Base-by-base conservation (phyloP, 306 rosid genomes). In the Trifolium pratense region DNA sequence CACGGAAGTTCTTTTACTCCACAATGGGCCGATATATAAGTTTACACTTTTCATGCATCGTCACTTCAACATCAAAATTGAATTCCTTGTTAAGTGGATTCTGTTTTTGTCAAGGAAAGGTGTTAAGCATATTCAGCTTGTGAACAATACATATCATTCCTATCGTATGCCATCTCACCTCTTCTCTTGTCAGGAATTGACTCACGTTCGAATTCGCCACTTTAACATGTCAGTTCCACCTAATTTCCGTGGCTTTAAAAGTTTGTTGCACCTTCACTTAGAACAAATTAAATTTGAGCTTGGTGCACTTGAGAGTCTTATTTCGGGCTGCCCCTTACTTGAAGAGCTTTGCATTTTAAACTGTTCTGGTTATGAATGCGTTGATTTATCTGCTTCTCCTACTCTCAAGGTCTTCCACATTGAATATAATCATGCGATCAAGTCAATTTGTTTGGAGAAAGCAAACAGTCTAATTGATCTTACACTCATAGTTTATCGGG, bases 121-220 rank as follows among this genome's bases (percentile, higher is more conserved):
- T 13, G 9, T 80, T 43, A 29, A 60, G 3, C 0, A 12, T 18
- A 26, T 75, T 49, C 4, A 2, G 34, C 75, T 79, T 61, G 1
- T 1, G 29, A 0, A n/a, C 1, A 0, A 2, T 1, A 2, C 0
- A 26, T 1, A 5, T 12, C 0, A 12, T 0, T 13, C 20, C 26
- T 13, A 11, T 36, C 7, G 25, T 66, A 31, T 32, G 11, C 76
- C 84, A 58, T 53, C 69, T 32, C 18, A 62, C 53, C 18, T 75
- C 36, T 80, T 80, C 80, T 29, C 14, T 20, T 75, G 80, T 53
- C 26, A 29, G 0, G 63, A 34, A 1, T 20, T 80, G 55, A 63
- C 49, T 26, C 2, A 6, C 49, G 23, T 74, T n/a, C 0, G n/a
- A 17, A 66, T 80, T 31, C 0, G 0, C 6, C 3, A 18, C 11